Base-by-base conservation (phyloP, 1,284 basidiomycete species). In the Cryptococcus depauperatus region DNA sequence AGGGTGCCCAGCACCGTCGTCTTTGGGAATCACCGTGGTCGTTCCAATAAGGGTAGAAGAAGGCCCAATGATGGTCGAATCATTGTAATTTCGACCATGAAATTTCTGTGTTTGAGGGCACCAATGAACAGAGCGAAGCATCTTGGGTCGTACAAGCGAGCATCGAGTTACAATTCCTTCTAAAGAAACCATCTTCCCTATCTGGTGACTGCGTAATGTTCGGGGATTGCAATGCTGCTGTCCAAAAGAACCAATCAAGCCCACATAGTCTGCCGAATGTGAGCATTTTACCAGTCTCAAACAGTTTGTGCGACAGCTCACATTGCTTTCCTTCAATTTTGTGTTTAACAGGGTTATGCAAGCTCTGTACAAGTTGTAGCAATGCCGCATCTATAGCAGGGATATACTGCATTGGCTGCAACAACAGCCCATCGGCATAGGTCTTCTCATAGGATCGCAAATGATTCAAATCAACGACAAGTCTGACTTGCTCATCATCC, bases 141-240 rank as follows among this genome's bases (percentile, higher is more conserved):
- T 92, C 75, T 98, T 99, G 25, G 95, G 95, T 32, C 95, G 85
- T 38, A 98, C 95, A 47, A 99, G 83, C 9, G 92, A 97, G 72
- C 93, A 98, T 52, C 93, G 80, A 2, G 95, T 98, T 48, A 99
- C 90, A 64, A 99, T 99, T 27, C 95, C 95, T 73, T 99, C 95
- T 23, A 99, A 72, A 32, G 85, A 92, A 62, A 98, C 87, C 88
- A 98, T 90, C 71, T 85, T 91, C 44, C 91, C 89, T 25, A 99
- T 80, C 69, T 96, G 84, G 48, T 81, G 77, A 38, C 89, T 85
- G 50, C 84, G 80, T 30, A 99, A 78, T 9, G 90, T 93, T 8
- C 95, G 79, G 34, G 95, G 95, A 70, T 86, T 97, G 71, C 93
- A 87, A 70, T 97, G 91, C 68, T 98, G 89, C 71, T 97, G 92